Evolutionary conservation across 495 filamentous ascomycete genomes (phyloP), one percentile per base, ranked within the genome.

Genomic region (Daldinia decipiens): DNA sequence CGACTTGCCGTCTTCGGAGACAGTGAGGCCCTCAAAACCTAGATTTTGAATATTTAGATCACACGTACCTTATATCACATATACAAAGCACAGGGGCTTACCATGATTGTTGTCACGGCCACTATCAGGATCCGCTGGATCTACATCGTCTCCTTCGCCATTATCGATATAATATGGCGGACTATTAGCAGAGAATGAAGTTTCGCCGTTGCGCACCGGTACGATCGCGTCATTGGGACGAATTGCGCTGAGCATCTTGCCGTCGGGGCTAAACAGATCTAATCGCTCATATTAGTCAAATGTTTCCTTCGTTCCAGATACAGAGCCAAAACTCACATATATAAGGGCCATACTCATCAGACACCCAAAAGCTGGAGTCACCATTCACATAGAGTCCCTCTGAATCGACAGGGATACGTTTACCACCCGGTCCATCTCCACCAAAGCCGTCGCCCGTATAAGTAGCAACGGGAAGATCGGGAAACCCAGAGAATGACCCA

Each of bases 311-410:
- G 21, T 19, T 27, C 13, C 13, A 17, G 32, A 36, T 40, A 9
- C 21, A 3, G 19, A 5, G 26, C 27, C 15, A 12, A 45, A 54
- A 3, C 13, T n/a, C 47, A 76, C 74, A 93, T 24, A 93, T 80
- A 67, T 89, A 94, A 0, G 90, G 91, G 4, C 92, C 92, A 74
- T 94, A 94, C 75, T 95, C 92, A 75, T 94, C 92, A 38, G 84
- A 88, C 34, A 94, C 81, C 90, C 90, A 94, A 82, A 93, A 94
- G 2, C 82, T 81, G 61, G 86, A 88, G 61, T 93, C 87, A 0
- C 76, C 60, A 47, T 82, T 85, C 15, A 94, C 83, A n/a, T 87
- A 88, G 4, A 94, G 78, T 24, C 91, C 92, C 76, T 94, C 92
- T 6, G 86, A 71, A 76, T 95, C 92, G 2, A 93, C 57, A 1